Evolutionary conservation across 139 green algal species (phyloP).

Genomic region (Chlamydomonas sp.): DNA sequence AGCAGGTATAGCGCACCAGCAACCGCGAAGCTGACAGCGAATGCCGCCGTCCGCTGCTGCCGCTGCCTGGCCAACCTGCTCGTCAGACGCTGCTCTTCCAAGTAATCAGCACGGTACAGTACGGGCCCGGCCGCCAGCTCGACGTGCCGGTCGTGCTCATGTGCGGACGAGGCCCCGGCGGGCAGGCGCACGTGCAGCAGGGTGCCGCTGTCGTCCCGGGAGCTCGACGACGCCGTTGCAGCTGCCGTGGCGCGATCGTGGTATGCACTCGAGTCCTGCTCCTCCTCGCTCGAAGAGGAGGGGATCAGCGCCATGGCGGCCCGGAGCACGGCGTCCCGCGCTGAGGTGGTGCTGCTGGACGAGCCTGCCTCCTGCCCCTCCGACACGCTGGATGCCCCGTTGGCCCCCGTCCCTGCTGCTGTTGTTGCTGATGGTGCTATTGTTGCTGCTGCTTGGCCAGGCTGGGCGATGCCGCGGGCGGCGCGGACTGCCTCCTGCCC

Average conservation of each 20-base stretch:
- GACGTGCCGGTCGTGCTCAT: not conserved
- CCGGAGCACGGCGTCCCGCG: not conserved
- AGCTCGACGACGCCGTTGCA: not conserved
- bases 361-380: not conserved
- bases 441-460: not conserved
- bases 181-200: not conserved
- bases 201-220: not conserved
- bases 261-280: not conserved
- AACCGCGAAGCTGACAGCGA: conserved; percentile 11
- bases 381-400: not conserved
- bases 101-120: not conserved
- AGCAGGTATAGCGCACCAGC: too few species aligned
- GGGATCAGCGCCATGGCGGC: not conserved
- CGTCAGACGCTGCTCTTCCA: conserved; percentile 22
- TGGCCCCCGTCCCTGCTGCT: not conserved
- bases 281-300: conserved; percentile 1
- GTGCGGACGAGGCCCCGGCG: not conserved
- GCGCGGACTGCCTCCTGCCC: conserved; percentile 18
- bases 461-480: not conserved
- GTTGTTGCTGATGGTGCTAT: not conserved
- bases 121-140: not conserved
- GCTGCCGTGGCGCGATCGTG: not conserved
- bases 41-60: conserved; percentile 25
- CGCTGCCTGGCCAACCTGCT: conserved; percentile 15
- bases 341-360: not conserved